Evolutionary conservation across 768 basidiomycete species (phyloP).

Genomic region (Leccinum uliginosum): DNA sequence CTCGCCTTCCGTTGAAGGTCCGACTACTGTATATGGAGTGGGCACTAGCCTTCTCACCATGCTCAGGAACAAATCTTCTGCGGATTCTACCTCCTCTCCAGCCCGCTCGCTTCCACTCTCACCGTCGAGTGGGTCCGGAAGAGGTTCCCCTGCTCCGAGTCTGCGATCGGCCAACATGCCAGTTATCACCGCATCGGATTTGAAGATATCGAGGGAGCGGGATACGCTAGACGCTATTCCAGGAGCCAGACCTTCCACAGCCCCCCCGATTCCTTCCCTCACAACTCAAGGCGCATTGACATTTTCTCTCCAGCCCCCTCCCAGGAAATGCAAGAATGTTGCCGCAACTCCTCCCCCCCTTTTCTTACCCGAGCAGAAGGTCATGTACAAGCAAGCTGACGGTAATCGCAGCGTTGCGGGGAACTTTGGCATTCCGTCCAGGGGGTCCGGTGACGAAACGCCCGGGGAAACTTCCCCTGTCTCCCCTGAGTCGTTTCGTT

Average conservation of each 20-base stretch:
- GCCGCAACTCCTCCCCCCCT: background rate
- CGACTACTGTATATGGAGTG: constrained; percentile 37
- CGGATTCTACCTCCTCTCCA: constrained; percentile 22
- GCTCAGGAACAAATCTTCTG: constrained; percentile 40
- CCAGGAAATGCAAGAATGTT: constrained; percentile 25
- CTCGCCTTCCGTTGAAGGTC: constrained; percentile 39
- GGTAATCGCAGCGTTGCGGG: constrained; percentile 29
- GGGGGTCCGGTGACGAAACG: constrained; percentile 6
- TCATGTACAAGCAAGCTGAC: constrained; percentile 23
- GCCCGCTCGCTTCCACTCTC: constrained; percentile 33
- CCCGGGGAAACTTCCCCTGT: constrained; percentile 10
- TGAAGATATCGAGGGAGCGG: constrained; percentile 38
- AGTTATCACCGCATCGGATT: constrained; percentile 27
- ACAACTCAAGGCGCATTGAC: constrained; percentile 29
- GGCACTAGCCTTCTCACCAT: constrained; percentile 53
- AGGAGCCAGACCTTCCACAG: constrained; percentile 20
- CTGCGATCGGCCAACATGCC: constrained; percentile 21
- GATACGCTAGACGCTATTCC: constrained; percentile 20
- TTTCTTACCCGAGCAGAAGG: constrained; percentile 7
- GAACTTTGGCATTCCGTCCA: constrained; percentile 25
- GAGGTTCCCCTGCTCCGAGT: constrained; percentile 25
- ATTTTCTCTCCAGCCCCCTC: constrained; percentile 33
- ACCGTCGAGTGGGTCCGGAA: constrained; percentile 8
- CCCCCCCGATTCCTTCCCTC: constrained; percentile 18
- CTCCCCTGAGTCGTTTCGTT: background rate